Conservation (phyloP, 768 basidiomycete species). For the Boletus rex-veris region DNA sequence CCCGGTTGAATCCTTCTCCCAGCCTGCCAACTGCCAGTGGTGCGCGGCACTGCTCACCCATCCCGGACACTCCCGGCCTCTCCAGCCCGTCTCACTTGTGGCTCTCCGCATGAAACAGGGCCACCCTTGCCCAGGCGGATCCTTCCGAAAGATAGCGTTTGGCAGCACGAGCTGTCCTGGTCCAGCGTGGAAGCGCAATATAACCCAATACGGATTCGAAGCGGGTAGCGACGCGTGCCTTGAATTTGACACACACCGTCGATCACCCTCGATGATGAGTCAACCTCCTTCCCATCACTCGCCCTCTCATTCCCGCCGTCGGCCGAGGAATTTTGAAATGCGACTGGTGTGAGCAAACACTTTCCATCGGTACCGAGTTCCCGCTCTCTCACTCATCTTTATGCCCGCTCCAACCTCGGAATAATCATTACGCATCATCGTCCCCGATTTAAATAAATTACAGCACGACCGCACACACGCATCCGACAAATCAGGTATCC, state of each 20-base stretch:
- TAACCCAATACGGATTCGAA: slow-evolving; percentile 22
- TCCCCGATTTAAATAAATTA: slow-evolving; percentile 15
- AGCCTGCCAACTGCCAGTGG: too few relatives aligned
- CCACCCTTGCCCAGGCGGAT: not conserved
- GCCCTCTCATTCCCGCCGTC: slow-evolving; percentile 10
- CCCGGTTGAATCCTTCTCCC: slow-evolving; percentile 17
- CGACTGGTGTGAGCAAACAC: not conserved
- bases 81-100: slow-evolving; percentile 4
- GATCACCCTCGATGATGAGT: slow-evolving; percentile 28
- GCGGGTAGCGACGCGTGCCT: slow-evolving; percentile 20
- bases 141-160: not conserved
- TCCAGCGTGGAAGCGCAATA: slow-evolving; percentile 11
- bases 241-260: slow-evolving; percentile 23
- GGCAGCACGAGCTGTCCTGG: not conserved
- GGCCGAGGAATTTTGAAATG: not conserved
- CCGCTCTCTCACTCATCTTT: not conserved
- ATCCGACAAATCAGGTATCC: not conserved
- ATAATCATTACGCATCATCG: slow-evolving; percentile 12
- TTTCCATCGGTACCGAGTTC: slow-evolving; percentile 9
- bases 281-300: slow-evolving; percentile 6
- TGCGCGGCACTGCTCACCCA: too few relatives aligned
- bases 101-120: slow-evolving; percentile 13
- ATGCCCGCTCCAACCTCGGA: not conserved
- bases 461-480: slow-evolving; percentile 3
- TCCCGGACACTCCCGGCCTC: slow-evolving; percentile 7